Evolutionary conservation across 129 eudicot species (phyloP).

Genomic region (Helichrysum umbraculigerum): DNA sequence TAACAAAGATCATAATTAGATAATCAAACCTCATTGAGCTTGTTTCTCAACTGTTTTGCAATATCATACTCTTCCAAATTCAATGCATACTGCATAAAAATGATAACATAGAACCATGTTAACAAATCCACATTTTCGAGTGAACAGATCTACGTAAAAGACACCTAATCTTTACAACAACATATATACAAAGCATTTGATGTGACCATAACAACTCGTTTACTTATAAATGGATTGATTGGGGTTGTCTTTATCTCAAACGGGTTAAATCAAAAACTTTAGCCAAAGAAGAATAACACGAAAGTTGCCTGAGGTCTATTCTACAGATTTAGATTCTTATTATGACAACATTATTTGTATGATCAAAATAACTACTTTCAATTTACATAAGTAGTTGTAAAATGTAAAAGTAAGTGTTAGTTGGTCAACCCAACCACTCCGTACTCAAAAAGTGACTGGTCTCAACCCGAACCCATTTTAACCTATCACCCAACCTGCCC

Average conservation of each 20-base stretch:
- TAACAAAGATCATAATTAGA: constrained; percentile 9
- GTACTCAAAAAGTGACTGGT: neutral
- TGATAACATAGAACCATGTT: constrained; percentile 1
- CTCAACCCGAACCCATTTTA: neutral
- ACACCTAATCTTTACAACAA: neutral
- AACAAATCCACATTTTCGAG: constrained; percentile 1
- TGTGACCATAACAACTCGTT: neutral
- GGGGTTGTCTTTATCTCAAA: constrained; percentile 12
- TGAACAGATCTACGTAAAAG: neutral
- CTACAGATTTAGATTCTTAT: neutral
- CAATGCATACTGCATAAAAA: constrained; percentile 69
- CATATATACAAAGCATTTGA: neutral
- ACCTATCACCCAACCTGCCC: neutral
- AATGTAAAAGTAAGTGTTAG: neutral
- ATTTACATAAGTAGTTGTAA: neutral
- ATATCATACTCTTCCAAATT: constrained; percentile 93
- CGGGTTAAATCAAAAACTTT: neutral
- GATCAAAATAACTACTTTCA: neutral
- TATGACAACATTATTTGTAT: neutral
- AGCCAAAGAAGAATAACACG: neutral
- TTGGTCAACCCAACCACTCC: neutral
- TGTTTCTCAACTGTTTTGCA: constrained; percentile 84
- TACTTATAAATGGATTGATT: neutral
- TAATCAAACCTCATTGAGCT: constrained; percentile 78
- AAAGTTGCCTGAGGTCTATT: neutral